Conservation (phyloP, 1,284 basidiomycete genomes). For the Uromyces viciae-fabae region DNA sequence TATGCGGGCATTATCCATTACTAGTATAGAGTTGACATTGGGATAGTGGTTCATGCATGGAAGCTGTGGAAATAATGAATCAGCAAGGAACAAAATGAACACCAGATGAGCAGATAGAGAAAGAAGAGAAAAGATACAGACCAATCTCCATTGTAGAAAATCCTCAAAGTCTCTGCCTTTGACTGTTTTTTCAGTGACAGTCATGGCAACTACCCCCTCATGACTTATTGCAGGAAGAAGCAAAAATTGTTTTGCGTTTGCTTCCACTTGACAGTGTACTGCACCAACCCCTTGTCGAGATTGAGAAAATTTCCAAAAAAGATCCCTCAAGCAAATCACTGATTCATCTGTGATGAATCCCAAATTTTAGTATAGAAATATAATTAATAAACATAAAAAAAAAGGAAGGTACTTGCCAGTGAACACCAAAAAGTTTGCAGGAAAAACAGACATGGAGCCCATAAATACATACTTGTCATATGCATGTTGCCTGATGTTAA, state of each 20-base stretch:
- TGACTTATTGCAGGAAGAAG: neutral
- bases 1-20: neutral
- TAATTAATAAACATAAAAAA: no score
- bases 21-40: neutral
- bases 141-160: neutral
- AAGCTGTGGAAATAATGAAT: neutral
- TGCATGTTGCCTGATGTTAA: neutral
- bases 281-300: neutral
- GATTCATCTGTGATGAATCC: neutral
- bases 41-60: conserved; percentile 6
- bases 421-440: neutral
- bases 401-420: no score
- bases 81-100: no score
- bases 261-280: neutral
- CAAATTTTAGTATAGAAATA: no score
- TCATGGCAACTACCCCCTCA: neutral
- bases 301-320: neutral
- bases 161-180: neutral
- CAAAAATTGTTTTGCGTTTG: neutral
- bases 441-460: neutral
- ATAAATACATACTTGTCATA: neutral
- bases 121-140: neutral
- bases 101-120: no score
- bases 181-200: neutral
- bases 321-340: neutral